Evolutionary conservation across 148 eudicot genomes (phyloP).

Genomic region (Camellia granthamiana): DNA sequence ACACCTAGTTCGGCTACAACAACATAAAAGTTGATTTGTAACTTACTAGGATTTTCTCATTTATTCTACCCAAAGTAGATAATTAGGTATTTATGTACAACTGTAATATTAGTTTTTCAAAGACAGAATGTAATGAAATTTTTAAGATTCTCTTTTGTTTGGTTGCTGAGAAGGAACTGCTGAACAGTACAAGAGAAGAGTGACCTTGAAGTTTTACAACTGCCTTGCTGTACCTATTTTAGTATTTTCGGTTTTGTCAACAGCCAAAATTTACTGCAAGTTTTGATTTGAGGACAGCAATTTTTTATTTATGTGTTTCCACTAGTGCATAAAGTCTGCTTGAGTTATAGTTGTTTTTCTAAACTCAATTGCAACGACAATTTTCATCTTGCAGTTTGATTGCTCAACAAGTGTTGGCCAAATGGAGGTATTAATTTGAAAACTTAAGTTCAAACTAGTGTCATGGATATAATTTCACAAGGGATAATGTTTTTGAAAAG

Average conservation of each 20-base stretch:
- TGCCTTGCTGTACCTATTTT: background rate
- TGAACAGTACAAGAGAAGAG: background rate
- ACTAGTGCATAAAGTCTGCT: background rate
- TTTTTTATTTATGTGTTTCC: background rate
- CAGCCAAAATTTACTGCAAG: background rate
- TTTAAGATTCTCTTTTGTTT: background rate
- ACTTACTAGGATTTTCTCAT: background rate
- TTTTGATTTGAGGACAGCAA: background rate
- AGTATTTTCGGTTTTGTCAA: background rate
- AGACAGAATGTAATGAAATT: background rate
- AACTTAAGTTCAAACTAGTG: background rate
- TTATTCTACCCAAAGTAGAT: background rate
- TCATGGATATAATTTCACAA: background rate
- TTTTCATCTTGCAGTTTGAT: constrained; percentile 63
- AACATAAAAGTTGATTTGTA: background rate
- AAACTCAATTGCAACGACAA: background rate
- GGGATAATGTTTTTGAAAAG: background rate
- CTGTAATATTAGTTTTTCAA: no score
- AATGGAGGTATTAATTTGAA: constrained; percentile 68
- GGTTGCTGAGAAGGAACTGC: background rate
- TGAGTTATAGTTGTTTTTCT: background rate
- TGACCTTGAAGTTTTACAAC: background rate
- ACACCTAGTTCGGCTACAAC: background rate
- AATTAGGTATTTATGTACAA: background rate
- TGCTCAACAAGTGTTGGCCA: constrained; percentile 79